phyloP scores from a whole-genome alignment of 2,329 filamentous ascomycete genomes.

The Fusarium sp. region DNA sequence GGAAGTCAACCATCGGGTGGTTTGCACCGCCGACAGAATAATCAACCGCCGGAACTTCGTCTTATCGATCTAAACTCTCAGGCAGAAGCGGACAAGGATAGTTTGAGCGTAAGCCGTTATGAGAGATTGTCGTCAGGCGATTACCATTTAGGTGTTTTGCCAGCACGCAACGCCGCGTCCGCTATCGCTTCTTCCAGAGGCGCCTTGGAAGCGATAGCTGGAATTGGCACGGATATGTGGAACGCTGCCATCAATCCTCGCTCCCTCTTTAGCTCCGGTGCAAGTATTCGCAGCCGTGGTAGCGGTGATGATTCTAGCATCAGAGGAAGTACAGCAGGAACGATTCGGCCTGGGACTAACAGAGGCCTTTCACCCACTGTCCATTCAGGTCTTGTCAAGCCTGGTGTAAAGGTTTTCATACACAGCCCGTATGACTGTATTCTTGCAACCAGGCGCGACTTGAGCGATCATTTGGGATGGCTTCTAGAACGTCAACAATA shows the following conservation, averaged over 20 bases:
- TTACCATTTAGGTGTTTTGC: conserved; percentile 88
- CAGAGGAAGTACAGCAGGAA: conserved; percentile 53
- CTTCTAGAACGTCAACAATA: conserved; percentile 84
- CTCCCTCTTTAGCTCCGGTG: conserved; percentile 85
- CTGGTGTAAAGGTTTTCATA: conserved; percentile 82
- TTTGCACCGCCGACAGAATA: conserved; percentile 78
- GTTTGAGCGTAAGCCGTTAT: conserved; percentile 84
- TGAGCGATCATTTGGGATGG: conserved; percentile 88
- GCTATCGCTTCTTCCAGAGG: conserved; percentile 74
- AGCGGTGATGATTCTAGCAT: conserved; percentile 71
- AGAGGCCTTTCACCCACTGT: conserved; percentile 51
- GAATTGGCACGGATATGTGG: conserved; percentile 81
- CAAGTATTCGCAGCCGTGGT: conserved; percentile 74
- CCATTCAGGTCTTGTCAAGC: conserved; percentile 66
- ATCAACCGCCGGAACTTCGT: conserved; percentile 86
- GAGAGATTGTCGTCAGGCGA: conserved; percentile 88
- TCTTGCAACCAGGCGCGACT: conserved; percentile 87
- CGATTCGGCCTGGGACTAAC: conserved; percentile 44
- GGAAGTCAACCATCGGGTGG: conserved; percentile 72
- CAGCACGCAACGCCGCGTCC: conserved; percentile 75
- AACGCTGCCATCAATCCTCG: conserved; percentile 90
- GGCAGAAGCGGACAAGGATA: conserved; percentile 87
- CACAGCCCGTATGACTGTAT: conserved; percentile 97
- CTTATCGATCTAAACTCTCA: conserved; percentile 91
- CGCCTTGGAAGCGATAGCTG: conserved; percentile 80